Evolutionary conservation across 768 basidiomycete species (phyloP).

Genomic region (Lentinus tigrinus): DNA sequence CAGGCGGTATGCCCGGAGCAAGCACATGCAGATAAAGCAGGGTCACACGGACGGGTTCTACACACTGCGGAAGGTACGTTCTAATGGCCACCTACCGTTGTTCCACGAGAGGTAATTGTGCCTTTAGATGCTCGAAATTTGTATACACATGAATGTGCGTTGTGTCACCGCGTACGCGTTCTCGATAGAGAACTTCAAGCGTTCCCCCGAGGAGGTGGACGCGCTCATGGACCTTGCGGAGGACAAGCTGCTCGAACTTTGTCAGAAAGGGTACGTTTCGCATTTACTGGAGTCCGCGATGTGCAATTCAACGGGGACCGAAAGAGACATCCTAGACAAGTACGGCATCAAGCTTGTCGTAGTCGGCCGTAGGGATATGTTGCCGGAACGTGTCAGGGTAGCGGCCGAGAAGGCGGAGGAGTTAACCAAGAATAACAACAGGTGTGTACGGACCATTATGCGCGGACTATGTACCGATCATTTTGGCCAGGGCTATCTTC

Average conservation of each 20-base stretch:
- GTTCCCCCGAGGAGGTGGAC: slow-evolving; percentile 81
- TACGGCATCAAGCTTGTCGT: slow-evolving; percentile 86
- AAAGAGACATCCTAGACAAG: slow-evolving; percentile 74
- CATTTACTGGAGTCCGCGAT: not conserved
- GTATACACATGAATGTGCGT: slow-evolving; percentile 71
- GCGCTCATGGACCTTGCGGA: slow-evolving; percentile 86
- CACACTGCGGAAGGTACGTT: slow-evolving; percentile 71
- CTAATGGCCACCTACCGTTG: not conserved
- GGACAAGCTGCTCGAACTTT: slow-evolving; percentile 74
- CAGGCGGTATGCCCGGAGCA: slow-evolving; percentile 77
- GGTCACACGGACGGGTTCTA: slow-evolving; percentile 87
- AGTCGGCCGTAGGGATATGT: slow-evolving; percentile 70
- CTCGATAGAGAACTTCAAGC: slow-evolving; percentile 94
- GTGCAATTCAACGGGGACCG: not conserved
- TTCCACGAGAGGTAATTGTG: too few species aligned
- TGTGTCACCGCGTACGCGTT: slow-evolving; percentile 98
- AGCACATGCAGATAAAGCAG: slow-evolving; percentile 61
- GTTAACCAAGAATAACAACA: slow-evolving; percentile 70
- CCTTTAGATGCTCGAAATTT: slow-evolving; percentile 78
- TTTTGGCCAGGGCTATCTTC: slow-evolving; percentile 64
- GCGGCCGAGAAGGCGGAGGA: slow-evolving; percentile 71
- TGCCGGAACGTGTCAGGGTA: slow-evolving; percentile 72
- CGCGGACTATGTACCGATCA: not conserved
- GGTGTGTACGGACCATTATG: slow-evolving; percentile 42
- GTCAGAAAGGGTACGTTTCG: slow-evolving; percentile 68